Base-by-base conservation (phyloP, 2,329 filamentous ascomycete species). In the Exophiala sp. region DNA sequence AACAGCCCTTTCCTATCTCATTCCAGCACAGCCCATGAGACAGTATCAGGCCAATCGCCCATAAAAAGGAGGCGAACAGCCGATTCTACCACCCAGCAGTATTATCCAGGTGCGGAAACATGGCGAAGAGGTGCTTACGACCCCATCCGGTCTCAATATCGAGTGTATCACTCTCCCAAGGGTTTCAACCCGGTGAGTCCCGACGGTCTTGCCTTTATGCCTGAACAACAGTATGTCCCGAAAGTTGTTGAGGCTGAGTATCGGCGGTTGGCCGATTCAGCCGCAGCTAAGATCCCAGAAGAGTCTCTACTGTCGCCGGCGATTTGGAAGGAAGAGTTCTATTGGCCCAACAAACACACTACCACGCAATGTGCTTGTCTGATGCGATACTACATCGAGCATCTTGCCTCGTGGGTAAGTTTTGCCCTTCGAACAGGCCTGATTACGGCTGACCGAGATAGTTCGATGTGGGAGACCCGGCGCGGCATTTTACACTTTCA, bases 311-410 rank as follows among this genome's bases (percentile, higher is more conserved):
- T 61, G 7, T 57, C 55, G 7, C 55, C 57, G 3, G 41, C 51
- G 8, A 54, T 50, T 30, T 61, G 58, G 58, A 59, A 59, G 46
- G 48, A 53, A 43, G 46, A 58, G 18, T 61, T 61, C 50, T 53
- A 51, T 19, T 61, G 58, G 58, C 58, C 58, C 9, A 61, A 61
- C 40, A 47, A 56, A 29, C 56, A 46, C 34, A 61, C 58, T 10
- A 61, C 58, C 4, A 56, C 53, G 29, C 58, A 60, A 48, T 61
- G 58, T 50, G 53, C 55, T 22, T 61, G 57, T 43, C 32, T 61
- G 45, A 59, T 61, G 50, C 56, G 52, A 43, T 61, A 61, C 32
- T 61, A 59, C 24, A 59, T 62, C 9, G 58, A 62, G 8, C 47
- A 60, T 22, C 55, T 61, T 10, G 55, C 55, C 24, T 52, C 55